Conservation (phyloP, 345 rosid genomes). For the Pistacia integerrima region DNA sequence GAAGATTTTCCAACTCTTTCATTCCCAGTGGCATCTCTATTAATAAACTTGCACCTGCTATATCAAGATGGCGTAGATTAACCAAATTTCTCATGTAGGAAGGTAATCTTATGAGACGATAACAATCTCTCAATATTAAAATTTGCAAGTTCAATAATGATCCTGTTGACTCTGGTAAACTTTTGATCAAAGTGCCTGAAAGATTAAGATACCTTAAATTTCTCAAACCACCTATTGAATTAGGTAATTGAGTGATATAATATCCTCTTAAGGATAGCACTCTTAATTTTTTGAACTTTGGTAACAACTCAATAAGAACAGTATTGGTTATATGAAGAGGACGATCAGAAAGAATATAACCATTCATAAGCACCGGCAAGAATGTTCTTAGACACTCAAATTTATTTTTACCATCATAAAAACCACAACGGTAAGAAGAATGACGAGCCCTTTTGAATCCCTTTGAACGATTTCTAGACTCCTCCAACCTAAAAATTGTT, state of each 20-base stretch:
- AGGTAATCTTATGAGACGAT: background rate
- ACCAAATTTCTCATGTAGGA: background rate
- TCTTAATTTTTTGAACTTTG: background rate
- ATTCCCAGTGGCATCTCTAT: background rate
- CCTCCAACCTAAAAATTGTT: background rate
- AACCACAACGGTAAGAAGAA: background rate
- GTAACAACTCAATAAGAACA: background rate
- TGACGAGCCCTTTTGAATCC: background rate
- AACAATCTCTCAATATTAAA: no score
- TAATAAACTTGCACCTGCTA: background rate
- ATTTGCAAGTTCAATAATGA: no score
- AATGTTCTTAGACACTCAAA: background rate
- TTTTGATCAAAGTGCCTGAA: background rate
- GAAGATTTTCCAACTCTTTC: no score
- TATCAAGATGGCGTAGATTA: background rate
- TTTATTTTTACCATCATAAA: background rate
- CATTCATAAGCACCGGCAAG: background rate
- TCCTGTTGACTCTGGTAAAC: background rate
- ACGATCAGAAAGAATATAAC: background rate
- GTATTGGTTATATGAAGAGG: no score
- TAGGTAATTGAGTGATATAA: background rate
- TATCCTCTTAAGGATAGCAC: background rate
- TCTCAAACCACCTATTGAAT: background rate
- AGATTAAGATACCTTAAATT: background rate
- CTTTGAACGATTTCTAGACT: no score